Evolutionary conservation across 2,329 filamentous ascomycete species (phyloP).

Genomic region (Ploettnerulaceae sp.): DNA sequence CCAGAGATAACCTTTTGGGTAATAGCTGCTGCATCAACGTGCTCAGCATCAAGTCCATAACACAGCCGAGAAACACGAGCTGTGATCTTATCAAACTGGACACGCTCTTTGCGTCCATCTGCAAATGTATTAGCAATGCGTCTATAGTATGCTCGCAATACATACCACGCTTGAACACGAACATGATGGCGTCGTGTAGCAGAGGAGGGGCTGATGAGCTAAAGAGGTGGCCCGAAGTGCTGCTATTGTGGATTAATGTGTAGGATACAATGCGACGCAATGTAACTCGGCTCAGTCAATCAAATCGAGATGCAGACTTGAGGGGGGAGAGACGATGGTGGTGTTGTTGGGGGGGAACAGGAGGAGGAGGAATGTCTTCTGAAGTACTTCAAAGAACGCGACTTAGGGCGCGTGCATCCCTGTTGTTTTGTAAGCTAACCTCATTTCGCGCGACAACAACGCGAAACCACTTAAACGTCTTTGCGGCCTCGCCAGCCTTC

Average conservation of each 20-base stretch:
- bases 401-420: slow-evolving; percentile 19
- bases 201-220: slow-evolving; percentile 7
- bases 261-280: slow-evolving; percentile 6
- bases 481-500: slow-evolving; percentile 5
- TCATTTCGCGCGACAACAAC: slow-evolving; percentile 23
- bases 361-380: slow-evolving; percentile 15
- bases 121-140: slow-evolving; percentile 13
- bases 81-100: slow-evolving; percentile 99
- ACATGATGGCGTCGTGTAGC: slow-evolving; percentile 30
- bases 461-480: slow-evolving; percentile 27
- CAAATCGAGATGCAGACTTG: slow-evolving; percentile 6
- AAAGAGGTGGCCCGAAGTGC: slow-evolving; percentile 6
- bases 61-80: slow-evolving; percentile 95
- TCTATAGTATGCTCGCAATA: slow-evolving; percentile 8
- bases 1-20: slow-evolving; percentile 99
- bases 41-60: slow-evolving; percentile 92
- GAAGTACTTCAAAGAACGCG: slow-evolving; percentile 19
- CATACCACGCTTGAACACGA: slow-evolving; percentile 36
- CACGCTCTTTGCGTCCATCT: slow-evolving; percentile 99
- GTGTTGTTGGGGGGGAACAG: slow-evolving; percentile 11
- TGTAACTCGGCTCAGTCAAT: slow-evolving; percentile 16
- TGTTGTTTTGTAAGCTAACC: slow-evolving; percentile 15
- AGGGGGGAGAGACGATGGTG: slow-evolving; percentile 11
- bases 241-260: slow-evolving; percentile 16
- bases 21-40: slow-evolving; percentile 96